Percentiles rank a stretch among this genome's conserved stretches.
phyloP scores from a whole-genome alignment of 495 filamentous ascomycete species.

The Penicillium robsamsonii region DNA sequence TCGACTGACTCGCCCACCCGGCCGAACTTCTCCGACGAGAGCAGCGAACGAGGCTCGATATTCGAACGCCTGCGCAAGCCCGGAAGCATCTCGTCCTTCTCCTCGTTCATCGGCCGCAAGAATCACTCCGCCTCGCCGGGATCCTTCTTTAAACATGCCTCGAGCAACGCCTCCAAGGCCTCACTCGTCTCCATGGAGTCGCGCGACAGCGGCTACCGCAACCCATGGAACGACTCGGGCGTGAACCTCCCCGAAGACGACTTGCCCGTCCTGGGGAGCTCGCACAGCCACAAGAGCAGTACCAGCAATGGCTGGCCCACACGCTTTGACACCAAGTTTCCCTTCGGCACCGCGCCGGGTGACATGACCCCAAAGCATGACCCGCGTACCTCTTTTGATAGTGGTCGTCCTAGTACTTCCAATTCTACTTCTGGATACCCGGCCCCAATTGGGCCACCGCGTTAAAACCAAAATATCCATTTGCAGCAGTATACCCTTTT shows the following conservation, averaged over 20 bases:
- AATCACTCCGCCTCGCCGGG: slow-evolving; percentile 81
- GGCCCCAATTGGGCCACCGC: slow-evolving; percentile 82
- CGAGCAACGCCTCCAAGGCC: slow-evolving; percentile 89
- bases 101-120: slow-evolving; percentile 89
- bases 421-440: slow-evolving; percentile 96
- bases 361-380: slow-evolving; percentile 81
- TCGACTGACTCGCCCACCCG: slow-evolving; percentile 82
- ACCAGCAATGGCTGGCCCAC: slow-evolving; percentile 65
- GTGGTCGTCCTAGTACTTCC: slow-evolving; percentile 87
- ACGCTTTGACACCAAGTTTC: slow-evolving; percentile 61
- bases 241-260: slow-evolving; percentile 90
- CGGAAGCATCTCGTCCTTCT: slow-evolving; percentile 87
- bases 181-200: slow-evolving; percentile 93
- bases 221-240: slow-evolving; percentile 95
- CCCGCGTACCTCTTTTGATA: slow-evolving; percentile 78
- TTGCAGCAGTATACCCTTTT: slow-evolving; percentile 60
- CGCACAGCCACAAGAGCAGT: slow-evolving; percentile 54
- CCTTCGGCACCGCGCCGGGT: slow-evolving; percentile 67
- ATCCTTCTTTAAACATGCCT: slow-evolving; percentile 89
- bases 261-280: slow-evolving; percentile 57
- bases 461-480: slow-evolving; percentile 63
- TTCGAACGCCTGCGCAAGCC: slow-evolving; percentile 89
- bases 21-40: slow-evolving; percentile 72
- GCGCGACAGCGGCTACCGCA: slow-evolving; percentile 85
- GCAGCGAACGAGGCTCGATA: slow-evolving; percentile 74